Base-by-base conservation (phyloP, 169 alveolate species). In the Plasmodium knowlesi region DNA sequence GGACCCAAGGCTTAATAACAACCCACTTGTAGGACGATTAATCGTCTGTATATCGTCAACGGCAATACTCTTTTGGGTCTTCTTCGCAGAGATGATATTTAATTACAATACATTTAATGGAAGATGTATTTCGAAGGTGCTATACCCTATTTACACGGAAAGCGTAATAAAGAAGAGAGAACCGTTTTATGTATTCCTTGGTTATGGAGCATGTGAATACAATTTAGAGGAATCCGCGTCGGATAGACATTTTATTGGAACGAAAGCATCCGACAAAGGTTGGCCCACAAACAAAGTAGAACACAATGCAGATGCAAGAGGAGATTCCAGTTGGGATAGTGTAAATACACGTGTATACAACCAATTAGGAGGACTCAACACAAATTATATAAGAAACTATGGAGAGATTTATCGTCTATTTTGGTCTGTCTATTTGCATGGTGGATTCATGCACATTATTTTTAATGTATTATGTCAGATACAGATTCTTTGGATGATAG, bases 391-490 rank as follows among this genome's bases (percentile, higher is more conserved):
- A 1, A 93, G 98, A 41, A 96, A 97, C 84, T 97, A 97, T 82
- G 97, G 97, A 37, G 99, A 97, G 37, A n/a, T 92, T 16, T 95
- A 96, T 91, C 95, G 98, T 73, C 32, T 97, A 78, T 93, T 97
- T 83, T 97, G 98, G 98, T 93, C 98, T 46, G 94, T 95, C 95
- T 96, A 94, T 92, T 73, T 97, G 93, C 99, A 97, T 92, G 96
- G 98, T 25, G 98, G 98, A n/a, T 95, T 96, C 93, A 84, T 95
- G 76, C 99, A 97, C 82, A 83, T 97, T 32, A 82, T 94, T 16
- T 85, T 97, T 79, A 97, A 97, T 84, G 96, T 97, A 14, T 76
- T 95, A 76, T 97, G 98, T 53, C 98, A 97, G 90, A 89, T 96
- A 14, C 98, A 97, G 70, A 83, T 95, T 4, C 95, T 97, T 80